Conservation (phyloP, 495 filamentous ascomycete genomes). For the Terfezia boudieri region DNA sequence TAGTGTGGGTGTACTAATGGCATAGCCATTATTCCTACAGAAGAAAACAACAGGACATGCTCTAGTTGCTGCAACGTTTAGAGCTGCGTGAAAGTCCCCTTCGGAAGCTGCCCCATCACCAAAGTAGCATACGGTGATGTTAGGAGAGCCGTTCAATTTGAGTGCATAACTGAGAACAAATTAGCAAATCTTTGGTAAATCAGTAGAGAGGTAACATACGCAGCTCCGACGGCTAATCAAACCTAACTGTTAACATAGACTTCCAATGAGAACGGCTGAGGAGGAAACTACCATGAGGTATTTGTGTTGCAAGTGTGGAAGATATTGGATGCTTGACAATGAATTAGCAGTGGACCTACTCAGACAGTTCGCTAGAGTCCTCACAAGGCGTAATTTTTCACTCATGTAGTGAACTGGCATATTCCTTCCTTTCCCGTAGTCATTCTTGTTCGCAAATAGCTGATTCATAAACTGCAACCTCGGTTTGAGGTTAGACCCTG, state of each 20-base stretch:
- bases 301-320: constrained; percentile 79
- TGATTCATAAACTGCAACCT: constrained; percentile 67
- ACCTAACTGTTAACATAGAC: no score
- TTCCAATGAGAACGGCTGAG: no score
- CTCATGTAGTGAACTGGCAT: constrained; percentile 96
- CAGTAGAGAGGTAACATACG: constrained; percentile 15
- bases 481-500: neutral
- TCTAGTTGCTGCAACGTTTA: constrained; percentile 90
- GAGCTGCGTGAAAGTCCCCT: constrained; percentile 89
- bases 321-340: constrained; percentile 62
- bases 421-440: constrained; percentile 64
- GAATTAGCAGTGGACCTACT: constrained; percentile 1
- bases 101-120: constrained; percentile 95
- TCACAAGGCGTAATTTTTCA: constrained; percentile 54
- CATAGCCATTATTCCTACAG: constrained; percentile 94
- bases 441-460: constrained; percentile 70
- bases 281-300: constrained; percentile 42
- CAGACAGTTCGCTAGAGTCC: constrained; percentile 8
- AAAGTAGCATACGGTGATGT: constrained; percentile 77
- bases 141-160: constrained; percentile 54
- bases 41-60: constrained; percentile 84
- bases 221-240: constrained; percentile 44
- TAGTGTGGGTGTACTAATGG: constrained; percentile 80
- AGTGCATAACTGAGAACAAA: constrained; percentile 39
- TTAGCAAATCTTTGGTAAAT: neutral